A percentile compares a stretch with the other conserved stretches of the same genome.
phyloP scores from a whole-genome alignment of 371 early-diverging fungal species.

The Apophysomyces variabilis region DNA sequence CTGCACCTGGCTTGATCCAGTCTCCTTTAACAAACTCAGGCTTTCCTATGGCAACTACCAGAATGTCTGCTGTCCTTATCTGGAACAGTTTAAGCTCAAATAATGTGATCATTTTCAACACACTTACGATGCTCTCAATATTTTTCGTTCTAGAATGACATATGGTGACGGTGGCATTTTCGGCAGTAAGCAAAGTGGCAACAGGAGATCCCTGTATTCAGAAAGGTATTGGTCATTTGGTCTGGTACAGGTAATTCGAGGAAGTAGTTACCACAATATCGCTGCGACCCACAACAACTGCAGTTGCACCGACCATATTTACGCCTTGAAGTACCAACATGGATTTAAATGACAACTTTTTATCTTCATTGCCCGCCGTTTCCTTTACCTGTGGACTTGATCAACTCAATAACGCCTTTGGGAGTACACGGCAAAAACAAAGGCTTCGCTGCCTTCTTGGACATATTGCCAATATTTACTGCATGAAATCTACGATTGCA shows the following conservation, averaged over 20 bases:
- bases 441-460: conserved; percentile 77
- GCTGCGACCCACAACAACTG: conserved; percentile 92
- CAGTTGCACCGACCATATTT: conserved; percentile 73
- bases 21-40: conserved; percentile 81
- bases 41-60: conserved; percentile 88
- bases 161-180: conserved; percentile 89
- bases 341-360: too few relatives aligned
- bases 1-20: conserved; percentile 91
- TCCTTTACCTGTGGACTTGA: conserved; percentile 59
- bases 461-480: conserved; percentile 91
- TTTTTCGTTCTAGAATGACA: conserved; percentile 88
- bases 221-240: neutral
- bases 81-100: conserved; percentile 13
- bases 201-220: conserved; percentile 79
- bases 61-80: conserved; percentile 80
- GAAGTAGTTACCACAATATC: conserved; percentile 72
- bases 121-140: conserved; percentile 68
- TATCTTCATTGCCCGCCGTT: neutral
- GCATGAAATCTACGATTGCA: conserved; percentile 73
- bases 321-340: conserved; percentile 21
- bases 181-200: conserved; percentile 76
- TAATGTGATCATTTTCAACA: neutral
- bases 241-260: neutral
- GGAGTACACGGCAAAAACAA: conserved; percentile 94
- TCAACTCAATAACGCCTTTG: conserved; percentile 85